A percentile compares a stretch with the other conserved stretches of the same genome.
These are phyloP conservation scores for Neocatenulostroma microsporum DNA, from an alignment of 2,329 filamentous ascomycete species.

Conservation along the genomic window DNA sequence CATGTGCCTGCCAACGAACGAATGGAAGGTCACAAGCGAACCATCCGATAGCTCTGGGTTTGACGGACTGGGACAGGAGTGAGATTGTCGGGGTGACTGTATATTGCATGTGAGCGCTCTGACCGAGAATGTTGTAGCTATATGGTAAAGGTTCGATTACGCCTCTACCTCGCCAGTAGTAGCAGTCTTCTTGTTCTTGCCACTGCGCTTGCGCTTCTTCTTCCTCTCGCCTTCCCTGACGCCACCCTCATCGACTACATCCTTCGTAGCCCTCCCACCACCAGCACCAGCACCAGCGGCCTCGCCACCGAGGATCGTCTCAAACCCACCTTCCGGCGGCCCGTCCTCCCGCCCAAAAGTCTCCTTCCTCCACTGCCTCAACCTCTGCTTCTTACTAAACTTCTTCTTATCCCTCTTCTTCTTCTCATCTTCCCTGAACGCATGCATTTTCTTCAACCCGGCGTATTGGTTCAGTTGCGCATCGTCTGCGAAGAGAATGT, in stretches of 20 bases:
- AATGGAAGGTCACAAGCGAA: too few relatives aligned
- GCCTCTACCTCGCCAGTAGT: too few relatives aligned
- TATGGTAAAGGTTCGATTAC: too few relatives aligned
- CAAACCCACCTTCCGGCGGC: constrained; percentile 34
- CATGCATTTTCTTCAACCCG: constrained; percentile 87
- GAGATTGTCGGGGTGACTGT: too few relatives aligned
- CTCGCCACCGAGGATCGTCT: constrained; percentile 14
- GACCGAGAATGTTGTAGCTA: too few relatives aligned
- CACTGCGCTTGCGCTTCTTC: constrained; percentile 24
- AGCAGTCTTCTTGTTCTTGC: too few relatives aligned
- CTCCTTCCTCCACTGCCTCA: constrained; percentile 75
- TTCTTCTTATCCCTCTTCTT: constrained; percentile 83
- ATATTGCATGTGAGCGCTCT: too few relatives aligned
- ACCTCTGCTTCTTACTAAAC: constrained; percentile 82
- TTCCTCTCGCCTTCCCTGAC: constrained; percentile 30
- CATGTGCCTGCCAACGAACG: too few relatives aligned
- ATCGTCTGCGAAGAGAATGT: constrained; percentile 88
- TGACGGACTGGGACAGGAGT: too few relatives aligned
- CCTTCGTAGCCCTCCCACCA: constrained; percentile 24
- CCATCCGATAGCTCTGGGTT: too few relatives aligned
- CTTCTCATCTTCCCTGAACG: constrained; percentile 81
- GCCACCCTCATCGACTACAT: too few relatives aligned
- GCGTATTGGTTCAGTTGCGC: constrained; percentile 79
- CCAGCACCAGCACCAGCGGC: constrained; percentile 20
- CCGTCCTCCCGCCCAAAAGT: constrained; percentile 54